Conservation (phyloP, 2,329 filamentous ascomycete species). For the Fusarium odoratissimum region DNA sequence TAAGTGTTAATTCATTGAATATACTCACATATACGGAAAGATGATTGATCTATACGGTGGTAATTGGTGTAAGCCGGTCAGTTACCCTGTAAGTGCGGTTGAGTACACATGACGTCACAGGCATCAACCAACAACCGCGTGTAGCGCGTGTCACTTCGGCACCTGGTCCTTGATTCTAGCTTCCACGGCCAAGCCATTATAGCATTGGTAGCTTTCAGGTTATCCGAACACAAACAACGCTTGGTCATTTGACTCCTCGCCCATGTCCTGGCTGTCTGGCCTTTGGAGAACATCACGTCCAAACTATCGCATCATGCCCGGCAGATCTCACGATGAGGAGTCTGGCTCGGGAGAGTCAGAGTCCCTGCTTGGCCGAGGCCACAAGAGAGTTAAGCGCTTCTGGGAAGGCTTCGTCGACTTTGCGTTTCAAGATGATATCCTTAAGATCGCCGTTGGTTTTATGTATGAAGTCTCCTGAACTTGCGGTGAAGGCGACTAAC, state of each 20-base stretch:
- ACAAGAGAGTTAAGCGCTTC: slow-evolving; percentile 60
- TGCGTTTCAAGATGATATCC: slow-evolving; percentile 78
- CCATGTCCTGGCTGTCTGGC: slow-evolving; percentile 31
- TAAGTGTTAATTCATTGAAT: neutral
- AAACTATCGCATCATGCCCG: slow-evolving; percentile 44
- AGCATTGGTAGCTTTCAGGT: neutral
- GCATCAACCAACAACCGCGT: slow-evolving; percentile 9
- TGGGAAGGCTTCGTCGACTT: slow-evolving; percentile 78
- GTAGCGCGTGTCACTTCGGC: slow-evolving; percentile 15
- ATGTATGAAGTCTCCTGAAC: slow-evolving; percentile 64
- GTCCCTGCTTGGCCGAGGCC: slow-evolving; percentile 59
- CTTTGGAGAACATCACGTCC: slow-evolving; percentile 24
- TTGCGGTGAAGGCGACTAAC: slow-evolving; percentile 6
- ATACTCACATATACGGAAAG: neutral
- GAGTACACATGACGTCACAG: slow-evolving; percentile 18
- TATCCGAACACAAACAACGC: neutral
- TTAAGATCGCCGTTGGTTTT: slow-evolving; percentile 80
- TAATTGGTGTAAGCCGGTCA: neutral
- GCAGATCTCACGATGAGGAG: slow-evolving; percentile 50
- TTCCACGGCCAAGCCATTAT: neutral
- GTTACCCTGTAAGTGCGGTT: neutral
- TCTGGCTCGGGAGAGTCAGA: slow-evolving; percentile 49
- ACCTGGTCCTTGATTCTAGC: slow-evolving; percentile 6
- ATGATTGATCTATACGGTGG: neutral
- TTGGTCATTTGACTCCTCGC: neutral